A percentile compares a stretch with the other conserved stretches of the same genome.
Conservation (phyloP, 2,329 filamentous ascomycete species). For the Lasiodiplodia citricola region DNA sequence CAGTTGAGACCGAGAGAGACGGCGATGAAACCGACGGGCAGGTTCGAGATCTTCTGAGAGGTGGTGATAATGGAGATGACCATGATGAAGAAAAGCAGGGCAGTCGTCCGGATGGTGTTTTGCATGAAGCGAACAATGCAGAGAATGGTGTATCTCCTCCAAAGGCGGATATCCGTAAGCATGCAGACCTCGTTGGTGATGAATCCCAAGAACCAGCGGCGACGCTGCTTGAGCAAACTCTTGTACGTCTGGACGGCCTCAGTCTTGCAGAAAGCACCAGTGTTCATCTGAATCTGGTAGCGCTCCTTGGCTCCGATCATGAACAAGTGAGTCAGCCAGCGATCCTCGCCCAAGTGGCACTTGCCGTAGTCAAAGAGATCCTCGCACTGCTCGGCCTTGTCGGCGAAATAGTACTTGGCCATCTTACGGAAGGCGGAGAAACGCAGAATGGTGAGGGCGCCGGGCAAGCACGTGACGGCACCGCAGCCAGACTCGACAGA, state of each 20-base stretch:
- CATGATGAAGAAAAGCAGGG: constrained; percentile 93
- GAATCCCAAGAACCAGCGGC: constrained; percentile 95
- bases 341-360: constrained; percentile 91
- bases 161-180: constrained; percentile 91
- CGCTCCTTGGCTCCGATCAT: constrained; percentile 95
- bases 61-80: constrained; percentile 84
- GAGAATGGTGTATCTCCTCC: constrained; percentile 87
- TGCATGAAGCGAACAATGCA: constrained; percentile 90
- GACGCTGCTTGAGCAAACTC: constrained; percentile 89
- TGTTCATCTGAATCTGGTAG: constrained; percentile 98
- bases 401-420: constrained; percentile 98
- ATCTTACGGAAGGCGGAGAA: constrained; percentile 96
- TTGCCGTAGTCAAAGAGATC: constrained; percentile 97
- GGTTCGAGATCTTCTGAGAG: constrained; percentile 74
- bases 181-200: constrained; percentile 98
- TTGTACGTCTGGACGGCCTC: constrained; percentile 89
- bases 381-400: constrained; percentile 93
- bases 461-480: constrained; percentile 91
- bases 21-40: constrained; percentile 92
- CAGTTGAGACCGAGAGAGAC: constrained; percentile 93
- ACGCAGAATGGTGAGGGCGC: constrained; percentile 91
- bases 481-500: constrained; percentile 95
- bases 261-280: constrained; percentile 96
- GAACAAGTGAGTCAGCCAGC: constrained; percentile 97
- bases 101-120: constrained; percentile 94